Conservation (phyloP, 2,329 filamentous ascomycete genomes). For the Penicillium sp. region DNA sequence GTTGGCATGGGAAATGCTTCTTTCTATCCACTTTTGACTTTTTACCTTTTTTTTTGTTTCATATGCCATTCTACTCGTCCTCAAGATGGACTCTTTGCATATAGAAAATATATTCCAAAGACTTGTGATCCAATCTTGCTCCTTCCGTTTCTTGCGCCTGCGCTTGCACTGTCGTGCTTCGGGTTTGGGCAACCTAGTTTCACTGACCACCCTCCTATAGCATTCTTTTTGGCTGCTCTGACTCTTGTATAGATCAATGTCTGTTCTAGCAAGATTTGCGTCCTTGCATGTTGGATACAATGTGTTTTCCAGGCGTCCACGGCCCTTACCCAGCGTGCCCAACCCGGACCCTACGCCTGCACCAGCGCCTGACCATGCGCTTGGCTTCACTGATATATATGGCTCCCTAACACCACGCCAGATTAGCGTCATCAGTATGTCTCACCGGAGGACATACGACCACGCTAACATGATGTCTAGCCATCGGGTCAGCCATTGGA, state of each 20-base stretch:
- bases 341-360: background rate
- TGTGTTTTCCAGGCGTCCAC: background rate
- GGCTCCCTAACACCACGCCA: constrained; percentile 20
- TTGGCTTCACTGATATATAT: constrained; percentile 25
- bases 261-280: background rate
- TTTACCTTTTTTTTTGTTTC: constrained; percentile 13
- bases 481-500: constrained; percentile 34
- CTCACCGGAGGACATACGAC: background rate
- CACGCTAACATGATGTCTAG: constrained; percentile 18
- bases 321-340: background rate
- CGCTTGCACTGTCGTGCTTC: background rate
- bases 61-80: constrained; percentile 19
- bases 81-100: constrained; percentile 22
- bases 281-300: background rate
- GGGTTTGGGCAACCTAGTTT: too few species aligned
- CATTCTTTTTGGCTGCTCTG: too few species aligned
- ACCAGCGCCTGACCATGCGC: constrained; percentile 6
- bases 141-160: constrained; percentile 4
- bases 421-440: constrained; percentile 29
- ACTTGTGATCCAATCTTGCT: constrained; percentile 8
- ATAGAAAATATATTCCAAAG: constrained; percentile 26
- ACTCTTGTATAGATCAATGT: background rate
- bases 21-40: constrained; percentile 10
- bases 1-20: constrained; percentile 16
- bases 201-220: too few species aligned